These are phyloP conservation scores for Melanogaster broomeanus DNA, from an alignment of 768 basidiomycete species.

Conservation along the genomic window DNA sequence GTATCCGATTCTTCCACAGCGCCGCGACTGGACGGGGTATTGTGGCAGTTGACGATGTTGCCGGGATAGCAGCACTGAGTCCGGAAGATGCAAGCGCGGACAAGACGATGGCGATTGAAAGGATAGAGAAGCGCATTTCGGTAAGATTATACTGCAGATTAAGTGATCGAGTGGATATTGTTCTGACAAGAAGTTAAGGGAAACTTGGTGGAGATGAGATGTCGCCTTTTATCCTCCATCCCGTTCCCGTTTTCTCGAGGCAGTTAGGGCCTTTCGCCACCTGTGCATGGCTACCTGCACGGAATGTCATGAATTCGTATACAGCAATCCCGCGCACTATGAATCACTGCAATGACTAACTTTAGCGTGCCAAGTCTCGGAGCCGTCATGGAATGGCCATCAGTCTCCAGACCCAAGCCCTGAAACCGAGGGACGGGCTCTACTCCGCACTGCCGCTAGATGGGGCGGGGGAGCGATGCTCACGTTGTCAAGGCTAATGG, in stretches of 20 bases:
- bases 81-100: slow-evolving; percentile 13
- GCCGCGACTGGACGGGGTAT: slow-evolving; percentile 5
- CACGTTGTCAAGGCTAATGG: slow-evolving; percentile 5
- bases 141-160: slow-evolving; percentile 6
- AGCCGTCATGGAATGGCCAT: background rate
- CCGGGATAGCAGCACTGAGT: slow-evolving; percentile 17
- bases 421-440: background rate
- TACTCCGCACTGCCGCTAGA: slow-evolving; percentile 10
- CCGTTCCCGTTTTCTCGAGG: background rate
- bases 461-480: background rate
- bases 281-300: slow-evolving; percentile 7
- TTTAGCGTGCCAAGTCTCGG: background rate
- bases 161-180: background rate
- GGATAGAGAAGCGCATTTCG: slow-evolving; percentile 15
- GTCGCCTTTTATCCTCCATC: slow-evolving; percentile 15
- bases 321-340: background rate
- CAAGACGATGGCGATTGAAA: slow-evolving; percentile 12
- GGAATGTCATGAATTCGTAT: background rate
- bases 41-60: background rate
- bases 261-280: slow-evolving; percentile 7
- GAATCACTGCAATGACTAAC: slow-evolving; percentile 1
- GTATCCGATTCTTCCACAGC: slow-evolving; percentile 21
- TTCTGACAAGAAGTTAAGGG: background rate
- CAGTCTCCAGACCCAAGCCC: background rate
- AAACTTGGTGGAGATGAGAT: background rate